Evolutionary conservation across 2,329 filamentous ascomycete species (phyloP).

Genomic region (Ophiostoma perfectum): DNA sequence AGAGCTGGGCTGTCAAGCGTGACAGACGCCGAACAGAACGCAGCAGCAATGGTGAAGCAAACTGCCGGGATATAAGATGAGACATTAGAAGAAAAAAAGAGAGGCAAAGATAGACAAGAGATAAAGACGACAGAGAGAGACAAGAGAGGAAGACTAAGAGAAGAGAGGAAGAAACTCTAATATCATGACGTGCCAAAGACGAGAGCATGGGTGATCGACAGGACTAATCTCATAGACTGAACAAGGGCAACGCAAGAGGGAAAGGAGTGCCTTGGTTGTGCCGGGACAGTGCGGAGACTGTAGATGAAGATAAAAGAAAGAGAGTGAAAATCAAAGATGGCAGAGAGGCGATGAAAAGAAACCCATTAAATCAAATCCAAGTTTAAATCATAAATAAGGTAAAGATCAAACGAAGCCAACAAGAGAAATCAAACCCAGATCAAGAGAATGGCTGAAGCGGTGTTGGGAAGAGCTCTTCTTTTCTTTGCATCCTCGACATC

Average conservation of each 20-base stretch:
- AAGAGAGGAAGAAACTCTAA: too few relatives aligned
- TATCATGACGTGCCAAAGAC: too few relatives aligned
- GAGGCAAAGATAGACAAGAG: not conserved
- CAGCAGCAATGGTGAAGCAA: not conserved
- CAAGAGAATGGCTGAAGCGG: not conserved
- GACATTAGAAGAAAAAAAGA: not conserved
- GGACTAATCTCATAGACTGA: not conserved
- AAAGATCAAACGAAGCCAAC: not conserved
- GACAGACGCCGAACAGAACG: too few relatives aligned
- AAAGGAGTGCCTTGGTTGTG: conserved; percentile 14
- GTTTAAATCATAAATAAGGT: not conserved
- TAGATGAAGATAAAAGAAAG: not conserved
- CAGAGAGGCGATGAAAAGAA: not conserved
- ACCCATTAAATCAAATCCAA: too few relatives aligned
- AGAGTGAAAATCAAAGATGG: not conserved
- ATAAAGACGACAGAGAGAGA: not conserved
- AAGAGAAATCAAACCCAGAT: not conserved
- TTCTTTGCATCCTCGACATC: not conserved
- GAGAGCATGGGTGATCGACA: not conserved
- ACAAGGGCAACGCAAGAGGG: conserved; percentile 4
- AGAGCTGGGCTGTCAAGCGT: not conserved
- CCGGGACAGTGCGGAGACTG: not conserved
- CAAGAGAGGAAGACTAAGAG: too few relatives aligned
- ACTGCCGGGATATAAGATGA: not conserved
- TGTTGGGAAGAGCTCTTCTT: not conserved